Conservation (phyloP, 148 eudicot species). For the Spergularia marina region DNA sequence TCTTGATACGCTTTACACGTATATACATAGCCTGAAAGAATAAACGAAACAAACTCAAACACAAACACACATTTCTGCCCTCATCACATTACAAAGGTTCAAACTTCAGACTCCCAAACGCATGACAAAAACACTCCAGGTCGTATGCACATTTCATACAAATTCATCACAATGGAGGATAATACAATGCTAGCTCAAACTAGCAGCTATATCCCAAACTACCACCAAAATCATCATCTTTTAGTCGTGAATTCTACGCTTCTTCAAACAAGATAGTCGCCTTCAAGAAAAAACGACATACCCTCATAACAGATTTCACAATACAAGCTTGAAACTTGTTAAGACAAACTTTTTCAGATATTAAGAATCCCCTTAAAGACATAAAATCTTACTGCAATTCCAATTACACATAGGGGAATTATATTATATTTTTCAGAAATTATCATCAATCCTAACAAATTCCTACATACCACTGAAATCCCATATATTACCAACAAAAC, state of each 20-base stretch:
- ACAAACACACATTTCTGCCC: background rate
- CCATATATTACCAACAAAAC: background rate
- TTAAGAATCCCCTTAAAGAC: too few relatives aligned
- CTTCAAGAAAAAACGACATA: background rate
- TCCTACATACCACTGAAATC: background rate
- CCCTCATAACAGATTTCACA: background rate
- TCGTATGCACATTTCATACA: background rate
- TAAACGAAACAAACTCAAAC: constrained; percentile 1
- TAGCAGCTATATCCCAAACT: background rate
- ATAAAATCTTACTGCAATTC: too few relatives aligned
- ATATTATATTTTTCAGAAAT: too few relatives aligned
- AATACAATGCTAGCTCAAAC: background rate
- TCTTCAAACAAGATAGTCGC: background rate
- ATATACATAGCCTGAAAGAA: constrained; percentile 84
- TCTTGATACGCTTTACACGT: constrained; percentile 82
- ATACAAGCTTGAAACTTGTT: background rate
- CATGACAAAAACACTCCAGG: background rate
- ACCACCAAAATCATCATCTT: background rate
- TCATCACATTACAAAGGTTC: background rate
- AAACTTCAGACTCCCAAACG: background rate
- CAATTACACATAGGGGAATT: too few relatives aligned
- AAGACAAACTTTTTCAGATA: background rate
- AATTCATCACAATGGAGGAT: background rate
- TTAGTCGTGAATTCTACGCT: too few relatives aligned
- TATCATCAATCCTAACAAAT: background rate